Base-by-base conservation (phyloP, 768 basidiomycete genomes). In the Sporobolomyces pararoseus region DNA sequence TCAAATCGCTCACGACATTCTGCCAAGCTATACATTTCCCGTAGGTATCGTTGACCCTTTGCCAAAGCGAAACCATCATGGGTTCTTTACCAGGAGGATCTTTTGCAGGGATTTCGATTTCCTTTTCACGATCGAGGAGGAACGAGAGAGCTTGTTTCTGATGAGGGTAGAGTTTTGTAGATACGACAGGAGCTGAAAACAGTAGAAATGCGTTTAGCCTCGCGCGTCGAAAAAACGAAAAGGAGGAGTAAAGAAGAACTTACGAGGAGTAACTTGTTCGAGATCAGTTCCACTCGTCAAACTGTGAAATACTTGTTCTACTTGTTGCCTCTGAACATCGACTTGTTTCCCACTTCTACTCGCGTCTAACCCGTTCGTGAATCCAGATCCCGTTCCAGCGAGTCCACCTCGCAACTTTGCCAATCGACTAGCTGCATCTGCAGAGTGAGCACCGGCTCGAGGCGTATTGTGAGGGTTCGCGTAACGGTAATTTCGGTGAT, bases 141-240 rank as follows among this genome's bases (percentile, higher is more conserved):
- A 99, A 99, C 2, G 95, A 92, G 25, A 99, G 83, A 29, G 95
- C 96, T 79, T 95, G 95, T 81, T 93, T 95, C 81, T 99, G 96
- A 83, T 99, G 96, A 25, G 95, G 91, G 80, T 98, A 99, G 12
- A 99, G 82, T 54, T 81, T 84, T 27, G 96, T 96, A 44, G 88
- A 88, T 63, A 99, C 86, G 65, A 80, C 77, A 0, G 79, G 78
- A 27, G 81, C 80, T 80, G 71, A 10, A 42, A 19, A 29, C 2
- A 7, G 21, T 46, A 63, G 2, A 89, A 76, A 58, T 81, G 88
- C 89, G 76, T 75, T 67, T 13, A 47, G 7, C 14, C 13, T 6
- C 46, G 13, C 46, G 46, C 10, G 39, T 9, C 17, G 39, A 42
- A 17, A 9, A 42, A 13, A 13, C 21, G 10, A 23, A 21, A 12